These are phyloP conservation scores for Diplodia corticola DNA, from an alignment of 2,329 filamentous ascomycete species.

Conservation along the genomic window DNA sequence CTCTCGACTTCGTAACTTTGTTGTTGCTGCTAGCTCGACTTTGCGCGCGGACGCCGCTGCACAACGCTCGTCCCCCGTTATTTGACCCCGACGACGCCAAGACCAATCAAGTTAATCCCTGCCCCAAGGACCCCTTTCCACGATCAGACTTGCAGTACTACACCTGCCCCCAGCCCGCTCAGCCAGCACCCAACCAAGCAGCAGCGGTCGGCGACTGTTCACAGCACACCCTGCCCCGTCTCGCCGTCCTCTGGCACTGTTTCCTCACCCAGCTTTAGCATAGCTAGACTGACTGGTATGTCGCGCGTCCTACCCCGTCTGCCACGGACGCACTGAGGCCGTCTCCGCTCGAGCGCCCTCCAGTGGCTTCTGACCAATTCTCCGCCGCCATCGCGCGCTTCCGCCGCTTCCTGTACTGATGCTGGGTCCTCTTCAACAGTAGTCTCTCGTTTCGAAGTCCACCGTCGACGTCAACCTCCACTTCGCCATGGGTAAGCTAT, in stretches of 20 bases:
- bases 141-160: slow-evolving; percentile 22
- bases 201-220: slow-evolving; percentile 20
- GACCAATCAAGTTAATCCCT: slow-evolving; percentile 25
- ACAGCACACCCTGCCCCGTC: slow-evolving; percentile 29
- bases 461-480: slow-evolving; percentile 33
- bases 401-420: slow-evolving; percentile 29
- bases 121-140: slow-evolving; percentile 23
- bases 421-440: slow-evolving; percentile 28
- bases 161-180: slow-evolving; percentile 22
- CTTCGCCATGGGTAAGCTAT: slow-evolving; percentile 41
- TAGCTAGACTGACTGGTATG: slow-evolving; percentile 42
- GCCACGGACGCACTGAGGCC: slow-evolving; percentile 19
- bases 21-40: slow-evolving; percentile 2
- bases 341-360: slow-evolving; percentile 36
- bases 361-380: slow-evolving; percentile 26
- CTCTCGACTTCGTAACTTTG: not conserved
- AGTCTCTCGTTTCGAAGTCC: slow-evolving; percentile 37
- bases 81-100: slow-evolving; percentile 21
- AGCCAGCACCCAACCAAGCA: slow-evolving; percentile 19
- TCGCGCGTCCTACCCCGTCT: slow-evolving; percentile 25
- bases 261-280: slow-evolving; percentile 30
- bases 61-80: slow-evolving; percentile 22
- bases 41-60: slow-evolving; percentile 13
- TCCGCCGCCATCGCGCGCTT: slow-evolving; percentile 22
- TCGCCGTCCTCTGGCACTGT: slow-evolving; percentile 29